Percentiles rank a stretch among this genome's conserved stretches.
These are phyloP conservation scores for Durio zibethinus DNA, from an alignment of 345 rosid genomes.

Conservation along the genomic window DNA sequence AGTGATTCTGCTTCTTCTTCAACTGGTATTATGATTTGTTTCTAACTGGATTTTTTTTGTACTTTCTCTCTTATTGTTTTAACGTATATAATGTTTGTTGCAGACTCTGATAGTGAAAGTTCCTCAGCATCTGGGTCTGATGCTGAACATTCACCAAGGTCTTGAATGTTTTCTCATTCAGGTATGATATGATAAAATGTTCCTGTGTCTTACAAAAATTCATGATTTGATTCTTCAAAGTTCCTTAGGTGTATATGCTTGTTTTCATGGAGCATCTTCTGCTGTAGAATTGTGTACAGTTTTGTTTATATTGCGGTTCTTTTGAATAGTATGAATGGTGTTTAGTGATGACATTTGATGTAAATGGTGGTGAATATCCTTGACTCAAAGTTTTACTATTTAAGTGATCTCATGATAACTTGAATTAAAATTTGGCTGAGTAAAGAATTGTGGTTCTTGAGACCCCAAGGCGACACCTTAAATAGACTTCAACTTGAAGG, in stretches of 20 bases:
- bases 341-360: not conserved
- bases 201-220: not conserved
- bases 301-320: not conserved
- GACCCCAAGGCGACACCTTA: not conserved
- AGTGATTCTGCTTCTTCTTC: constrained; percentile 95
- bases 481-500: not conserved
- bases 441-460: not conserved
- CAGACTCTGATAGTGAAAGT: constrained; percentile 92
- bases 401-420: not conserved
- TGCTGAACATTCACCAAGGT: constrained; percentile 28
- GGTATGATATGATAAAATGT: not conserved
- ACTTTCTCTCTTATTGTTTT: constrained; percentile 1
- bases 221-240: constrained; percentile 32
- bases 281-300: not conserved
- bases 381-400: not conserved
- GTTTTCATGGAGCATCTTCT: not conserved
- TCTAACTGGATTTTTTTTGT: not conserved
- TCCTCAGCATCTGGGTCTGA: constrained; percentile 92
- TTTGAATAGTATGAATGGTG: not conserved
- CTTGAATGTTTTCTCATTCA: constrained; percentile 1
- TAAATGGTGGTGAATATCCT: not conserved
- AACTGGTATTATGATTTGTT: constrained; percentile 53
- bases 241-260: constrained; percentile 28
- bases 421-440: not conserved
- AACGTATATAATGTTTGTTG: constrained; percentile 22